Conservation (phyloP, 2,329 filamentous ascomycete genomes). For the Pseudopithomyces maydicus region DNA sequence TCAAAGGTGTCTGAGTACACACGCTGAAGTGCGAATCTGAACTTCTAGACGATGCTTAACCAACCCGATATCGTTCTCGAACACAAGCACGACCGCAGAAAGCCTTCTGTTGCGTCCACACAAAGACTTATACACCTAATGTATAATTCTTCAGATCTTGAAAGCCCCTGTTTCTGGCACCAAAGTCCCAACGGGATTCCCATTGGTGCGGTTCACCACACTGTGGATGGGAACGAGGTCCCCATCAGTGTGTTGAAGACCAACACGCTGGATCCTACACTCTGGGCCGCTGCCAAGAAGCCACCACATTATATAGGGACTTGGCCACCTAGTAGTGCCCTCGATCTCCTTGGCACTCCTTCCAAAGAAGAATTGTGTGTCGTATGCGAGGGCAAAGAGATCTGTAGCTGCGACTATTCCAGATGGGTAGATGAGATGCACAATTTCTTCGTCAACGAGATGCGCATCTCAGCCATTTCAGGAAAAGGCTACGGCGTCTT, state of each 20-base stretch:
- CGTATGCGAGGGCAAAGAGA: background rate
- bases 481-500: slow-evolving; percentile 1
- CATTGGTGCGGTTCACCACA: background rate
- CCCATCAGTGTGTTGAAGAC: background rate
- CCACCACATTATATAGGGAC: background rate
- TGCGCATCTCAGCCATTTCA: background rate
- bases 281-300: background rate
- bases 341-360: slow-evolving; percentile 1
- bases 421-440: background rate
- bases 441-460: background rate
- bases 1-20: too few relatives aligned
- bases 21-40: too few relatives aligned
- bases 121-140: background rate
- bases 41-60: too few relatives aligned
- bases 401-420: background rate
- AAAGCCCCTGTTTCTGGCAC: background rate
- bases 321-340: background rate
- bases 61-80: background rate
- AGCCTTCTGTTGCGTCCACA: background rate
- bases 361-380: background rate
- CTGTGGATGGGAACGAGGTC: too few relatives aligned
- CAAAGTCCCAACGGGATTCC: background rate
- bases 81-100: too few relatives aligned
- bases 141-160: background rate
- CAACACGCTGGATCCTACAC: background rate